Evolutionary conservation across 495 filamentous ascomycete species (phyloP).

Genomic region (Talaromyces adpressus): DNA sequence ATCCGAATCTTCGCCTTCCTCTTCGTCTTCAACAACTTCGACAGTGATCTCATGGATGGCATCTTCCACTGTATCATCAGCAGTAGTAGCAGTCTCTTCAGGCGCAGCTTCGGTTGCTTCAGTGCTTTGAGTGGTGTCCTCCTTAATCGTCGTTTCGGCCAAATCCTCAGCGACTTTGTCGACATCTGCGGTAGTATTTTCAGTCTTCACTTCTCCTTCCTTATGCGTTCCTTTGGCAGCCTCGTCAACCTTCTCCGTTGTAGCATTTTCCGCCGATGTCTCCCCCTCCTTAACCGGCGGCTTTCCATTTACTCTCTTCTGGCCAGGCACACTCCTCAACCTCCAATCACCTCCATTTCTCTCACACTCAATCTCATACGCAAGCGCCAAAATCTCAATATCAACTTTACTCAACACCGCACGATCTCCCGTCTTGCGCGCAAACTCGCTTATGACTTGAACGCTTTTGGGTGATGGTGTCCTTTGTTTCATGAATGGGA

Average conservation of each 20-base stretch:
- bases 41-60: neutral
- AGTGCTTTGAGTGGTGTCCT: slow-evolving; percentile 13
- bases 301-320: slow-evolving; percentile 68
- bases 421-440: slow-evolving; percentile 82
- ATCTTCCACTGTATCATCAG: neutral
- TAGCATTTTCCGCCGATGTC: slow-evolving; percentile 19
- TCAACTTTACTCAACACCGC: slow-evolving; percentile 81
- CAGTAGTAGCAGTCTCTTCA: slow-evolving; percentile 1
- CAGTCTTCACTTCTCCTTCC: neutral
- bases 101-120: slow-evolving; percentile 6
- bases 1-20: slow-evolving; percentile 16
- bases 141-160: slow-evolving; percentile 9
- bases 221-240: slow-evolving; percentile 6
- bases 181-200: slow-evolving; percentile 13
- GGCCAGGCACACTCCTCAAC: slow-evolving; percentile 65
- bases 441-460: slow-evolving; percentile 74
- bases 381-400: slow-evolving; percentile 79
- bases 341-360: slow-evolving; percentile 78
- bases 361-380: slow-evolving; percentile 87
- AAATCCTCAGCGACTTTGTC: slow-evolving; percentile 21
- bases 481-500: slow-evolving; percentile 76
- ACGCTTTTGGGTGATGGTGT: slow-evolving; percentile 68
- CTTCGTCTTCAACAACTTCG: slow-evolving; percentile 10
- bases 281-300: slow-evolving; percentile 42
- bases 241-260: slow-evolving; percentile 11